phyloP scores from a whole-genome alignment of 495 filamentous ascomycete genomes.

The Penicillium nucicola region DNA sequence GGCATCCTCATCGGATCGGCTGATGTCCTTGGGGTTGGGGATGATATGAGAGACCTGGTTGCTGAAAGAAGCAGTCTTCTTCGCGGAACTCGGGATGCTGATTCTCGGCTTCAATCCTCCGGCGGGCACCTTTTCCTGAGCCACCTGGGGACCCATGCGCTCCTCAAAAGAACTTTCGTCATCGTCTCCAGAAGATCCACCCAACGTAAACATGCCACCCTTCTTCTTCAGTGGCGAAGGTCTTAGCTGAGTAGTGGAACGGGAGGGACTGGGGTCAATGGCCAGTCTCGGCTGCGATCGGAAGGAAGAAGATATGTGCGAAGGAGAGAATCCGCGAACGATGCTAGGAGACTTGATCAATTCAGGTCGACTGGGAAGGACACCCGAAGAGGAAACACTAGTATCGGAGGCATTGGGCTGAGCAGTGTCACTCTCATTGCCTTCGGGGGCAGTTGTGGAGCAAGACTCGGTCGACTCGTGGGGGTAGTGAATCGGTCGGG shows the following conservation, averaged over 20 bases:
- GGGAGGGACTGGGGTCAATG: slow-evolving; percentile 45
- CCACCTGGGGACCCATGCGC: slow-evolving; percentile 46
- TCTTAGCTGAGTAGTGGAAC: slow-evolving; percentile 38
- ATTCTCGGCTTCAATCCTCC: slow-evolving; percentile 40
- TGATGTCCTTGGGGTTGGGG: slow-evolving; percentile 54
- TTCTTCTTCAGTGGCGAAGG: slow-evolving; percentile 54
- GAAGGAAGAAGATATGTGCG: slow-evolving; percentile 69
- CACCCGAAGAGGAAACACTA: slow-evolving; percentile 44
- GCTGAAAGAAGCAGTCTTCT: slow-evolving; percentile 84
- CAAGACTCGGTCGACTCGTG: slow-evolving; percentile 52
- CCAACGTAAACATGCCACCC: slow-evolving; percentile 69
- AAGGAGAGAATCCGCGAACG: slow-evolving; percentile 83
- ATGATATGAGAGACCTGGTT: slow-evolving; percentile 69
- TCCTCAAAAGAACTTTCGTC: slow-evolving; percentile 77
- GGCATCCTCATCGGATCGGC: slow-evolving; percentile 66
- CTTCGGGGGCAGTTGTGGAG: slow-evolving; percentile 49
- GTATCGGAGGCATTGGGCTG: slow-evolving; percentile 48
- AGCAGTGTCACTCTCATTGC: slow-evolving; percentile 43
- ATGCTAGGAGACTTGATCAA: slow-evolving; percentile 68
- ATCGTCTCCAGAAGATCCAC: slow-evolving; percentile 73
- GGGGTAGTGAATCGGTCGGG: slow-evolving; percentile 20
- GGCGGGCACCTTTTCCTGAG: slow-evolving; percentile 50
- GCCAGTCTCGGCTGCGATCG: slow-evolving; percentile 59
- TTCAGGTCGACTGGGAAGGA: slow-evolving; percentile 33
- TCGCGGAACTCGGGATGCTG: slow-evolving; percentile 37